Percentiles rank a stretch among this genome's conserved stretches.
phyloP scores from a whole-genome alignment of 768 basidiomycete genomes.

The Auricularia cornea region DNA sequence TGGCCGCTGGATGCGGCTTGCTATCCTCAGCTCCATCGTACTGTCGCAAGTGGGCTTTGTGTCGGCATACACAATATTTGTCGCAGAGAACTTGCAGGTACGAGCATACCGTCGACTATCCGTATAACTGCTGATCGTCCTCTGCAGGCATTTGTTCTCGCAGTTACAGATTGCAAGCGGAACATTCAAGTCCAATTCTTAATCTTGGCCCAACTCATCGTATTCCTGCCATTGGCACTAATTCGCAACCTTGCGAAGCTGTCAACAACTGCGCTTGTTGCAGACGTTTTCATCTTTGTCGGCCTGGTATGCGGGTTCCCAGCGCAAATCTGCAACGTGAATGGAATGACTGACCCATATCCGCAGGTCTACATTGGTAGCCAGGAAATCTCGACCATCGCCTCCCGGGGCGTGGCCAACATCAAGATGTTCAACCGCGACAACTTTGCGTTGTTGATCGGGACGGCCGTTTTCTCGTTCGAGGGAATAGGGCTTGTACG shows the following conservation, averaged over 20 bases:
- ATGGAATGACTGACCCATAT: background rate
- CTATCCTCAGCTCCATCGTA: conserved; percentile 80
- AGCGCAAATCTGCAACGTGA: no score
- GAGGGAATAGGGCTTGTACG: conserved; percentile 87
- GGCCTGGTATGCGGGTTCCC: conserved; percentile 36
- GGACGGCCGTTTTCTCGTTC: conserved; percentile 96
- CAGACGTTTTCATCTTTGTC: conserved; percentile 89
- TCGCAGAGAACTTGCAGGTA: conserved; percentile 77
- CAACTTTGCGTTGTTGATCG: conserved; percentile 88
- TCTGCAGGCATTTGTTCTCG: conserved; percentile 71
- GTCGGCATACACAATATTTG: conserved; percentile 90
- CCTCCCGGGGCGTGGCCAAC: conserved; percentile 61
- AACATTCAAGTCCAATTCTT: conserved; percentile 60
- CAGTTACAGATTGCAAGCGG: conserved; percentile 65
- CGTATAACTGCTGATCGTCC: conserved; percentile 6
- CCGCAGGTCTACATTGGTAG: conserved; percentile 63
- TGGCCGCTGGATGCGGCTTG: conserved; percentile 86
- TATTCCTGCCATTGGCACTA: conserved; percentile 86
- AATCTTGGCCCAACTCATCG: conserved; percentile 72
- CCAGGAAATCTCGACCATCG: conserved; percentile 71
- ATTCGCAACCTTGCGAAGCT: conserved; percentile 93
- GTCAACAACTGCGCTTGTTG: conserved; percentile 82
- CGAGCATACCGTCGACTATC: conserved; percentile 1
- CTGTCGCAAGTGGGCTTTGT: conserved; percentile 88
- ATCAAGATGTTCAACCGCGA: conserved; percentile 81